Evolutionary conservation across 108 stramenopile species (phyloP), one percentile per base, ranked within the genome.

Genomic region (Fistulifera pelliculosa): DNA sequence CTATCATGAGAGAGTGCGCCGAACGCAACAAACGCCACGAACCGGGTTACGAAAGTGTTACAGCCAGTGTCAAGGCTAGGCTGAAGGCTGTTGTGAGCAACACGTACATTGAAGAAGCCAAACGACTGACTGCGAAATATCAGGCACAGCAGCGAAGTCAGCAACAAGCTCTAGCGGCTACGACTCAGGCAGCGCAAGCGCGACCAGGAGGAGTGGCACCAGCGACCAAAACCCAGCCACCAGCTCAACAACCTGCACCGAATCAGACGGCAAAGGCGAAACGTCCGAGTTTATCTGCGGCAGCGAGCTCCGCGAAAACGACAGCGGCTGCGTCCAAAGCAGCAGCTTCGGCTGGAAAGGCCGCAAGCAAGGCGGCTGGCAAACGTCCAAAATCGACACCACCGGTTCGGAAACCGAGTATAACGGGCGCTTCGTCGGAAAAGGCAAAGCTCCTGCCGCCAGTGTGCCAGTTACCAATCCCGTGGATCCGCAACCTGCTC

Each of bases 1-100:
- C 39, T 7, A 78, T 81, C 54, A 83, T 93, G 54, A 76, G 71
- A 47, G 83, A 83, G 41, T 93, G 90, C 62, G 83, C 85, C 45
- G 82, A 84, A 40, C 79, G 71, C 40, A 93, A 87, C 58, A 87
- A 88, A 60, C 35, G 54, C n/a, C 65, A 79, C 3, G 80, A 80
- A 52, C 77, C 70, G 1, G 80, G 65, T 22, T 85, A 75, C 52
- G 60, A 74, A 60, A 68, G 67, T 51, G 71, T 90, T 5, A 85
- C 80, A 12, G 56, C 65, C 0, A 65, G 70, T 42, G 84, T 86
- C 80, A 74, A 69, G 63, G 38, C 47, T 0, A 64, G 71, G 22
- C 66, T 90, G 44, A 69, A 70, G 43, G 55, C 54, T 14, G 67
- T 78, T 10, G 88, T 90, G 27, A 81, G 82, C 22, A 79, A 81